Base-by-base conservation (phyloP, 495 filamentous ascomycete species). In the Platismatia glauca region DNA sequence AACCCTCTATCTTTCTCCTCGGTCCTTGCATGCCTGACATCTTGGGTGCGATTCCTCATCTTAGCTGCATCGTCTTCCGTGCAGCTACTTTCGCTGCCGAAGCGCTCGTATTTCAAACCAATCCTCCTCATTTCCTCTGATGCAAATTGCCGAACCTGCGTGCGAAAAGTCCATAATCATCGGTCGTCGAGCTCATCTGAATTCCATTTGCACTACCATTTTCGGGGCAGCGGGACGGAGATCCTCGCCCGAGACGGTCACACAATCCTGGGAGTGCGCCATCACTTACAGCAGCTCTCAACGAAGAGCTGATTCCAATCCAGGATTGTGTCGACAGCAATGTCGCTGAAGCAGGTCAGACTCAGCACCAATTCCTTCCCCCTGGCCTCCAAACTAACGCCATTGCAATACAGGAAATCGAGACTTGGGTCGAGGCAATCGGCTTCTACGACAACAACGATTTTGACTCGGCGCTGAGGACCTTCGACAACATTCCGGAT, bases 391-490 rank as follows among this genome's bases (percentile, higher is more conserved):
- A 58, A 66, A 24, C 56, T 66, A 12, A 60, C n/a, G 20, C 34
- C 31, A 39, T 60, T 37, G 7, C 38, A 22, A 20, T 46, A 64
- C 74, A 98, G 92, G 95, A 97, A 88, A 97, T 99, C 76, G 92
- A 97, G 79, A 94, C 89, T 39, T 99, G 94, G 94, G 95, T 97
- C 64, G 81, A 86, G 72, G 94, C 94, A 69, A 84, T 97, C 33
- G 86, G 81, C 60, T 86, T 88, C 70, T 99, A 97, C 77, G 94
- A 99, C 75, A 89, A 90, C 72, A 93, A 96, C 77, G 90, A 97
- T 68, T 97, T 95, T 74, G 94, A 96, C 65, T 83, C 89, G 64
- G 83, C 95, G 7, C 73, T 97, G 62, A 82, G 82, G 67, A 79
- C 84, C 60, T 99, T 98, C 70, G 88, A 89, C 58, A 79, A 77